Conservation (phyloP, 306 rosid species). For the Inga oerstediana region DNA sequence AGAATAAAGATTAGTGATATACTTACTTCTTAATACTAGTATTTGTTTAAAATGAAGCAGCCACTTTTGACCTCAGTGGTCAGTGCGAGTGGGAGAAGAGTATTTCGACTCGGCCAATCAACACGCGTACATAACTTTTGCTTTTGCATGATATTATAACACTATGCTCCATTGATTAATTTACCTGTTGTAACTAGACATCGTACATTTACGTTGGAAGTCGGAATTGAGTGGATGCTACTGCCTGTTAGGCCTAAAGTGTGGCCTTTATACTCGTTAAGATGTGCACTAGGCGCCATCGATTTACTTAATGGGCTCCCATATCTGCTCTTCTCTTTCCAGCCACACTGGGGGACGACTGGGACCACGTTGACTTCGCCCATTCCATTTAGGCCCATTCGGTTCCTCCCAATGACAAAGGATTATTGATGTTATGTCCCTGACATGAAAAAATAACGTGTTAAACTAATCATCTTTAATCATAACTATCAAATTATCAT, state of each 20-base stretch:
- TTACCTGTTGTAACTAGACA: background rate
- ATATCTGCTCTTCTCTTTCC: background rate
- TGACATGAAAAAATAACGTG: background rate
- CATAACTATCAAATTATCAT: background rate
- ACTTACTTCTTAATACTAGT: too few species aligned
- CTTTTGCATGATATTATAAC: too few species aligned
- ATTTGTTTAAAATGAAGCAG: too few species aligned
- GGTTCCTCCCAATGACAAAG: background rate
- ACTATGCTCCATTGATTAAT: too few species aligned
- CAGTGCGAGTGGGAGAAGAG: too few species aligned
- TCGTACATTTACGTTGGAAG: background rate
- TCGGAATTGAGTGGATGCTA: background rate
- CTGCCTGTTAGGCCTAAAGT: background rate
- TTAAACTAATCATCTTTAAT: too few species aligned
- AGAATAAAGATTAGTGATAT: too few species aligned
- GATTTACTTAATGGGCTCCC: background rate
- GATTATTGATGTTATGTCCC: too few species aligned
- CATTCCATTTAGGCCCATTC: background rate
- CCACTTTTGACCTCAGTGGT: too few species aligned
- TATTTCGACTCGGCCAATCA: too few species aligned
- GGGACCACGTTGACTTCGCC: background rate
- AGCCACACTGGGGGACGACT: background rate
- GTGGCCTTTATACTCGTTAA: background rate
- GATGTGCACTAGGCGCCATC: background rate
- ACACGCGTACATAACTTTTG: too few species aligned